Evolutionary conservation across 768 basidiomycete genomes (phyloP).

Genomic region (Leccinum obscurum): DNA sequence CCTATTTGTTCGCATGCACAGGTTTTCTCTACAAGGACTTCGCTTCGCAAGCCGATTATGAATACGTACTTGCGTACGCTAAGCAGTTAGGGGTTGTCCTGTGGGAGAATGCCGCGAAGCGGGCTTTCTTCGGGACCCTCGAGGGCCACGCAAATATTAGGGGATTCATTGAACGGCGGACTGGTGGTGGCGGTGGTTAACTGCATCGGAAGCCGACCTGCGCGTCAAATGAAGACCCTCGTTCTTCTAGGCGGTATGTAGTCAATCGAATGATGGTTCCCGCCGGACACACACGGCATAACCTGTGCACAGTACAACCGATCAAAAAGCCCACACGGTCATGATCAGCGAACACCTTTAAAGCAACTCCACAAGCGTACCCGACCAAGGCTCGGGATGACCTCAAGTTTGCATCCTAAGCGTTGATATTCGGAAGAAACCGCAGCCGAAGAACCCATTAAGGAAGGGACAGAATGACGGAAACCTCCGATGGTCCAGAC

Average conservation of each 20-base stretch:
- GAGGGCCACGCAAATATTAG: slow-evolving; percentile 80
- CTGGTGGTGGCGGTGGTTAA: slow-evolving; percentile 40
- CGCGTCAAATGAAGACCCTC: slow-evolving; percentile 5
- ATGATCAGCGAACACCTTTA: slow-evolving; percentile 15
- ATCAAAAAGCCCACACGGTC: slow-evolving; percentile 7
- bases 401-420: slow-evolving; percentile 1
- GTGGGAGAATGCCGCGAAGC: slow-evolving; percentile 74
- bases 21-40: slow-evolving; percentile 90
- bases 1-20: slow-evolving; percentile 30
- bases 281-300: neutral
- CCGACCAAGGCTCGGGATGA: slow-evolving; percentile 17
- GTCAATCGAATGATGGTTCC: slow-evolving; percentile 6
- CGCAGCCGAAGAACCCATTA: slow-evolving; percentile 2
- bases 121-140: slow-evolving; percentile 80
- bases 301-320: neutral
- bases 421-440: slow-evolving; percentile 11
- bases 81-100: slow-evolving; percentile 77
- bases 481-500: neutral
- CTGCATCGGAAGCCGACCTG: neutral
- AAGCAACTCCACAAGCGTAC: neutral
- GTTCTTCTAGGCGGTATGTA: slow-evolving; percentile 4
- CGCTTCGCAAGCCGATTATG: slow-evolving; percentile 83
- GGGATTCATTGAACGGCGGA: slow-evolving; percentile 76
- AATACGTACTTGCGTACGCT: slow-evolving; percentile 84
- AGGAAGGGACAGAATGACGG: neutral